Conservation (phyloP, 2,329 filamentous ascomycete species). For the Rutstroemia sp. region DNA sequence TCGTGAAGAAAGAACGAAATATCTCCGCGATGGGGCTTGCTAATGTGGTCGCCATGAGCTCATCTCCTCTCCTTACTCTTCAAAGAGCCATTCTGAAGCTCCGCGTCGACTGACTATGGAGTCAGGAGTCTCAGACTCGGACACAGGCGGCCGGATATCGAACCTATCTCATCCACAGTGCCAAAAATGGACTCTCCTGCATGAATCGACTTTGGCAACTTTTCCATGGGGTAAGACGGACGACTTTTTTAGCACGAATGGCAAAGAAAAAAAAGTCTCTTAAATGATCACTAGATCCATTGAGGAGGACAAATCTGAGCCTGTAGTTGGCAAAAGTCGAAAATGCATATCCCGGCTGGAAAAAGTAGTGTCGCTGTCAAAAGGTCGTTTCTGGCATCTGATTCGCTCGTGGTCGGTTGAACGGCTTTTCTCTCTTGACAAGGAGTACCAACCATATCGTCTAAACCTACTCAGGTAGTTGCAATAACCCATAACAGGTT, state of each 20-base stretch:
- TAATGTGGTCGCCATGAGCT: not conserved
- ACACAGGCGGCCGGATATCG: slow-evolving; percentile 19
- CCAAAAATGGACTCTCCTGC: slow-evolving; percentile 28
- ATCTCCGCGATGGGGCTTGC: not conserved
- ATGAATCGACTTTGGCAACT: slow-evolving; percentile 24
- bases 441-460: slow-evolving; percentile 6
- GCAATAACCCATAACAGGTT: not conserved
- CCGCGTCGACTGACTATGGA: slow-evolving; percentile 1
- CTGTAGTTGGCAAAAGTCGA: slow-evolving; percentile 19
- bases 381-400: slow-evolving; percentile 1
- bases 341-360: slow-evolving; percentile 18
- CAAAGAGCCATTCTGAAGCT: slow-evolving; percentile 2
- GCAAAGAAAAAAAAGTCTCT: not conserved
- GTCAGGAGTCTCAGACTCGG: slow-evolving; percentile 1
- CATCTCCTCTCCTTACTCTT: slow-evolving; percentile 6
- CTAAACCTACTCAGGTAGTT: not conserved
- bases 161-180: slow-evolving; percentile 14
- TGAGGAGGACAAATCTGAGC: slow-evolving; percentile 20
- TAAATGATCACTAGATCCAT: slow-evolving; percentile 12
- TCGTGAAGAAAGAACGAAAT: not conserved
- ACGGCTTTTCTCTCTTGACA: slow-evolving; percentile 1
- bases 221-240: slow-evolving; percentile 13
- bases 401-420: slow-evolving; percentile 1
- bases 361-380: slow-evolving; percentile 10
- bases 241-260: not conserved